These are phyloP conservation scores for Zygotorulaspora florentina DNA, from an alignment of 805 yeast species.

Conservation along the genomic window DNA sequence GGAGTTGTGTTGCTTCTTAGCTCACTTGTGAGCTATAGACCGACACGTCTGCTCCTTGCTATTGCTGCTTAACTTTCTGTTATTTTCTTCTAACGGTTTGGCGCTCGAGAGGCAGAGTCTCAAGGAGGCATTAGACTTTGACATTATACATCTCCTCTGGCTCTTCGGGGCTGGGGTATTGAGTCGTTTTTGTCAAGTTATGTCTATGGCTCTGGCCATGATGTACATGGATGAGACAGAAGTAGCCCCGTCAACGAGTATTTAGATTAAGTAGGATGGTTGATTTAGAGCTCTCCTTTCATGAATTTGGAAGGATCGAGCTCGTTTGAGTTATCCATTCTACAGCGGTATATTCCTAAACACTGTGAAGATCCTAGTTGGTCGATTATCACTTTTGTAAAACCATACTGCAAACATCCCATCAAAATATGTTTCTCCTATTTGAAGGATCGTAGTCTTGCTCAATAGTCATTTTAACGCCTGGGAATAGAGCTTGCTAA, in stretches of 20 bases:
- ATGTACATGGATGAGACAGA: conserved; percentile 56
- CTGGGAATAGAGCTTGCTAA: too few relatives aligned
- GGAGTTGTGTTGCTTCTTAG: conserved; percentile 24
- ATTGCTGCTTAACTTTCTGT: conserved; percentile 32
- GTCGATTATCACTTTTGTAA: conserved; percentile 97
- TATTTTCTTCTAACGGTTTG: conserved; percentile 48
- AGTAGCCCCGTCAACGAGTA: conserved; percentile 97
- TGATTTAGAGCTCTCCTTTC: conserved; percentile 38
- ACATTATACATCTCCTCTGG: conserved; percentile 32
- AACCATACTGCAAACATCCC: conserved; percentile 97
- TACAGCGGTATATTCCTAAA: conserved; percentile 99
- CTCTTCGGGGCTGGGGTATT: conserved; percentile 33
- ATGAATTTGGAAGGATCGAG: conserved; percentile 41
- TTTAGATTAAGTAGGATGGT: conserved; percentile 58
- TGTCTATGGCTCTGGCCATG: conserved; percentile 14
- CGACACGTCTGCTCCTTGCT: conserved; percentile 29
- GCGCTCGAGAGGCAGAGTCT: conserved; percentile 65
- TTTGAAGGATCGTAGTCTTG: background rate
- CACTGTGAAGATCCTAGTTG: conserved; percentile 90
- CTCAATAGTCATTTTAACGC: too few relatives aligned
- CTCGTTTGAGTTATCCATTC: conserved; percentile 57
- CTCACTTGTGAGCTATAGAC: conserved; percentile 12
- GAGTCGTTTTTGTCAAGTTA: conserved; percentile 25
- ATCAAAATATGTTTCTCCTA: conserved; percentile 5
- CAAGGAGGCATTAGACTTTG: conserved; percentile 26